Evolutionary conservation across 108 stramenopile species (phyloP).

Genomic region (Ochromonas danica): DNA sequence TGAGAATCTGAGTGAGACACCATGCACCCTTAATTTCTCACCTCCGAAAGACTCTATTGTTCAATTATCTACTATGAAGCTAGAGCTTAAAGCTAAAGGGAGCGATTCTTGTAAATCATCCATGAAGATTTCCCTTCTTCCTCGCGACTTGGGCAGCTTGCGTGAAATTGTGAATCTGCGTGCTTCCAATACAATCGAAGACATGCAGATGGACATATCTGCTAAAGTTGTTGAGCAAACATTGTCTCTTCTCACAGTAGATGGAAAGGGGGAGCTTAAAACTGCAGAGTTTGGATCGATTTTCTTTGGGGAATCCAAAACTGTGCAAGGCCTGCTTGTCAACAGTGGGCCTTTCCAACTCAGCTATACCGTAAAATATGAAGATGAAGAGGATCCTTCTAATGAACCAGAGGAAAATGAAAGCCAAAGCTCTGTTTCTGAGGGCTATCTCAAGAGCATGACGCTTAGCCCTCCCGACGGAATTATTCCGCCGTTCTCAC

Average conservation of each 20-base stretch:
- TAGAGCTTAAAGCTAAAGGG: not conserved
- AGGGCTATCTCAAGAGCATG: conserved; percentile 31
- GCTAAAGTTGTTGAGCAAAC: conserved; percentile 38
- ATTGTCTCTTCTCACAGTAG: conserved; percentile 27
- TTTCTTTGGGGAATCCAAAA: conserved; percentile 40
- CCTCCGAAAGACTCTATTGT: not conserved
- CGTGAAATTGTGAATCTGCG: conserved; percentile 31
- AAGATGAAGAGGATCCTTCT: conserved; percentile 21
- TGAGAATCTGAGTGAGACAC: not conserved
- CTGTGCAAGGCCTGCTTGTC: conserved; percentile 34
- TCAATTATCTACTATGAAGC: not conserved
- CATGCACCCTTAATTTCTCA: not conserved
- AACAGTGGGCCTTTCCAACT: conserved; percentile 42
- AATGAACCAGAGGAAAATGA: not conserved
- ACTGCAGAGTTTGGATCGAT: conserved; percentile 36
- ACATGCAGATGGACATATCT: conserved; percentile 32
- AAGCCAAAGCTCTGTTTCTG: not conserved
- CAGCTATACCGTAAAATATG: conserved; percentile 33
- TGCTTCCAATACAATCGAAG: not conserved
- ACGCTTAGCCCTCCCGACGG: conserved; percentile 32
- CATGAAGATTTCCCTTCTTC: not conserved
- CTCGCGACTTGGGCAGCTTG: not conserved
- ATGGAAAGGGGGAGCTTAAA: not conserved
- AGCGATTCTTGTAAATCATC: not conserved
- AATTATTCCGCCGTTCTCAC: conserved; percentile 33